Base-by-base conservation (phyloP, 2,329 filamentous ascomycete species). In the Cercospora sp. region DNA sequence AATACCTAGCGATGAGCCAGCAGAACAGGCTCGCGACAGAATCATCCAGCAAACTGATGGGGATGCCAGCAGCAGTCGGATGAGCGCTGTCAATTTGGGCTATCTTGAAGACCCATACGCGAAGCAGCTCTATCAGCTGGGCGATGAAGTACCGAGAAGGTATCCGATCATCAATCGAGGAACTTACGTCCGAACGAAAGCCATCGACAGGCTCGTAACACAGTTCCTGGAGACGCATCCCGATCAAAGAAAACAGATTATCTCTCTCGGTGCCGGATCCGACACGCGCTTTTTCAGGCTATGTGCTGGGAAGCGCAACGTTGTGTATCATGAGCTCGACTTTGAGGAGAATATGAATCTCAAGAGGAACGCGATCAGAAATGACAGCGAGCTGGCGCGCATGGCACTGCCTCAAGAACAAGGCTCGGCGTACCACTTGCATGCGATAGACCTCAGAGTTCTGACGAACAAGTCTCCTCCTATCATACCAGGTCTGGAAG, bases 81-180 rank as follows among this genome's bases (percentile, higher is more conserved):
- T 97, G 80, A 98, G 94, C 78, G 94, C 94, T 12, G 93, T 98
- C 16, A 87, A 91, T 66, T 78, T 93, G 61, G 93, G 93, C 34
- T 98, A 98, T 78, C 83, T 99, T 1, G 82, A 91, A 2, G 95
- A 99, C 77, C 87, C 87, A 0, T 98, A 91, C 81, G 93, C 93
- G 2, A 82, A 82, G 63, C 85, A 85, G 65, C 93, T 97, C 77
- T 89, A 91, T 2, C 80, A 80, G 57, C 70, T 69, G 1, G 70
- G 67, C 9, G 84, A 83, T 68, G 81, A 84, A 16, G 75, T 83
- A 1, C 82, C 87, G 12, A 86, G 91, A 71, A 86, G 94, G 67
- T 85, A 96, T 71, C 95, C 95, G 62, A 92, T 99, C 70, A 97
- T 99, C 76, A 98, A 99, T 77, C 85, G 94, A 87, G 94, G 94